Conservation (phyloP, 352 stramenopile genomes). For the Globisporangium solare region DNA sequence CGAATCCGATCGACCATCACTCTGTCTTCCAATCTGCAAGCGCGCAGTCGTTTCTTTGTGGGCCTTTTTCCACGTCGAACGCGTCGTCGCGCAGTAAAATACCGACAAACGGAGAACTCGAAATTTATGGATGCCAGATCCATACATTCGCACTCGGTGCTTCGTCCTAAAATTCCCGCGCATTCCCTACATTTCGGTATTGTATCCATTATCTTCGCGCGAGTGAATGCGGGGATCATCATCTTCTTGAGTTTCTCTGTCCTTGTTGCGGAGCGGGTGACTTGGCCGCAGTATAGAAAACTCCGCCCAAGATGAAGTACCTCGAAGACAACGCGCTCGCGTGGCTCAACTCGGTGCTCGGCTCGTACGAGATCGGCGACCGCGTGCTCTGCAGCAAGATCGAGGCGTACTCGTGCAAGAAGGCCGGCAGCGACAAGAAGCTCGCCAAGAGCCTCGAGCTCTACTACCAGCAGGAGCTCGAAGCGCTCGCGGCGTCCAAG, state of each 20-base stretch:
- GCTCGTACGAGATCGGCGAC: slow-evolving; percentile 83
- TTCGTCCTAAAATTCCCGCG: no score
- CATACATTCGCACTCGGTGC: no score
- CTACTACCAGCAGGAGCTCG: slow-evolving; percentile 81
- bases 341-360: slow-evolving; percentile 88
- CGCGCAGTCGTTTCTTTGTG: background rate
- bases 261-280: background rate
- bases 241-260: background rate
- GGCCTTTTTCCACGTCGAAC: background rate
- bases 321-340: slow-evolving; percentile 88
- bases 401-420: slow-evolving; percentile 92
- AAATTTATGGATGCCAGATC: no score
- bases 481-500: slow-evolving; percentile 30
- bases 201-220: background rate
- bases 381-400: slow-evolving; percentile 84
- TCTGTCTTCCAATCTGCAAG: background rate
- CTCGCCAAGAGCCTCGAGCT: slow-evolving; percentile 87
- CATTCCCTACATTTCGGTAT: background rate
- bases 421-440: slow-evolving; percentile 89
- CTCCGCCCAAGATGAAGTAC: slow-evolving; percentile 82
- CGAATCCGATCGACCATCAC: background rate
- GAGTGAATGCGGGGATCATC: background rate
- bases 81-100: background rate
- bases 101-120: no score
- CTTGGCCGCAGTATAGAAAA: no score